Percentiles rank a stretch among this genome's conserved stretches.
Evolutionary conservation across 306 rosid species (phyloP).

Genomic region (Delonix regia): DNA sequence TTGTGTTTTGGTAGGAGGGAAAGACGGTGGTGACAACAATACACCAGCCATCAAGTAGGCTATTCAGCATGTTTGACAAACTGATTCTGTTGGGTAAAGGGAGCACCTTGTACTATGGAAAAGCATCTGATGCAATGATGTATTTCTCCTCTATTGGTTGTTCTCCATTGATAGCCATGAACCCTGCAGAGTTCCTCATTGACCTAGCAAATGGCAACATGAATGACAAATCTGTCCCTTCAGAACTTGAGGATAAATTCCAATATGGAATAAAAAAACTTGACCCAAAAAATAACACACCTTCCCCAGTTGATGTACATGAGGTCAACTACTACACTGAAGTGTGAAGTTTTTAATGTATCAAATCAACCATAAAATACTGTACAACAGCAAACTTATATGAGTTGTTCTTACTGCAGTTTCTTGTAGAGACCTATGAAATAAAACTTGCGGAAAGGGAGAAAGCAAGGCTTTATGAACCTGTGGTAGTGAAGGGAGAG

Average conservation of each 20-base stretch:
- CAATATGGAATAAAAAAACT: neutral
- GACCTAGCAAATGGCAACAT: constrained; percentile 27
- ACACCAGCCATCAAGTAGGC: constrained; percentile 20
- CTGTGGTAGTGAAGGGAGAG: neutral
- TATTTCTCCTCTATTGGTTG: constrained; percentile 25
- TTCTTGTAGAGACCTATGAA: constrained; percentile 6
- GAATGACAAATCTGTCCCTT: constrained; percentile 15
- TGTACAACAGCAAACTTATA: neutral
- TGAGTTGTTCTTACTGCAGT: neutral
- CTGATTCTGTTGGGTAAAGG: constrained; percentile 23
- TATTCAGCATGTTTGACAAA: constrained; percentile 21
- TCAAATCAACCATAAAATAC: neutral
- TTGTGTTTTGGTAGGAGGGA: constrained; percentile 9
- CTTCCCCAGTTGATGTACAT: constrained; percentile 9
- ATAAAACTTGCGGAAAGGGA: neutral
- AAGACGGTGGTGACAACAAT: constrained; percentile 21
- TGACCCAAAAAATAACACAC: neutral
- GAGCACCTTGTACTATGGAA: constrained; percentile 17
- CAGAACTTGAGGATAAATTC: constrained; percentile 16
- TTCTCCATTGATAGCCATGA: constrained; percentile 21
- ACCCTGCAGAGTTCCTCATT: constrained; percentile 20
- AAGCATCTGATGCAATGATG: constrained; percentile 29
- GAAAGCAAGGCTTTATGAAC: constrained; percentile 14
- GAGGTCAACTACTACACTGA: neutral
- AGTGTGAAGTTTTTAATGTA: neutral